phyloP scores from a whole-genome alignment of 2,329 filamentous ascomycete species.

The Aspergillus novofumigatus region DNA sequence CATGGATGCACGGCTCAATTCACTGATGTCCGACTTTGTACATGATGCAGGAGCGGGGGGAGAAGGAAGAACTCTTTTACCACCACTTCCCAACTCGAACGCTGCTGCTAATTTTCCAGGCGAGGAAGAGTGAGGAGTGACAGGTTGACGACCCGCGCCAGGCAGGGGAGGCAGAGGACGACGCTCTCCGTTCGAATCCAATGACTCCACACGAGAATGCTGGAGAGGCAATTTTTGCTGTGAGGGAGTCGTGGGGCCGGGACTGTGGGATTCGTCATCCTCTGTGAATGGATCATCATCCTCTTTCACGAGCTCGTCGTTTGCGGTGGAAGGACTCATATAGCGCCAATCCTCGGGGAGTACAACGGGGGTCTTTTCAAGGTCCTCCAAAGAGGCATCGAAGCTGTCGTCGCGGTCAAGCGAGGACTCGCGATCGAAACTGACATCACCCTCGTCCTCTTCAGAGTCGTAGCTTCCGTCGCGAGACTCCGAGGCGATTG shows the following conservation, averaged over 20 bases:
- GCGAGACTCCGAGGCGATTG: constrained; percentile 80
- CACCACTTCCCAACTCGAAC: constrained; percentile 65
- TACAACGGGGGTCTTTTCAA: constrained; percentile 96
- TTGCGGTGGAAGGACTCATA: constrained; percentile 63
- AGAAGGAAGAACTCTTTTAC: constrained; percentile 66
- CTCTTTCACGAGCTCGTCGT: constrained; percentile 49
- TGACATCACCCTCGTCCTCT: constrained; percentile 64
- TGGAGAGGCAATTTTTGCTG: constrained; percentile 22
- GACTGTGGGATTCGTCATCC: constrained; percentile 62
- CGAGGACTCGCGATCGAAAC: constrained; percentile 54
- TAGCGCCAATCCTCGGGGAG: constrained; percentile 92
- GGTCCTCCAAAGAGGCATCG: constrained; percentile 90
- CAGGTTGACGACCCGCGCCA: constrained; percentile 36
- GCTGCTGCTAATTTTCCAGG: constrained; percentile 64
- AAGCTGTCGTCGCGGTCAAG: constrained; percentile 80
- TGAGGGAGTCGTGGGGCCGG: constrained; percentile 51
- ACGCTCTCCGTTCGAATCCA: constrained; percentile 73
- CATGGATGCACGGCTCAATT: constrained; percentile 71
- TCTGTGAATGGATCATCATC: constrained; percentile 66
- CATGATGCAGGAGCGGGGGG: constrained; percentile 64
- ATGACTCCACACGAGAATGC: constrained; percentile 65
- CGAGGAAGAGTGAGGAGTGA: constrained; percentile 49
- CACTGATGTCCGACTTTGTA: constrained; percentile 74
- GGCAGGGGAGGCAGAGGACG: constrained; percentile 85
- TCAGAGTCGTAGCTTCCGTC: constrained; percentile 89